phyloP scores from a whole-genome alignment of 108 stramenopile genomes.

The Nannochloropsis oceanica region DNA sequence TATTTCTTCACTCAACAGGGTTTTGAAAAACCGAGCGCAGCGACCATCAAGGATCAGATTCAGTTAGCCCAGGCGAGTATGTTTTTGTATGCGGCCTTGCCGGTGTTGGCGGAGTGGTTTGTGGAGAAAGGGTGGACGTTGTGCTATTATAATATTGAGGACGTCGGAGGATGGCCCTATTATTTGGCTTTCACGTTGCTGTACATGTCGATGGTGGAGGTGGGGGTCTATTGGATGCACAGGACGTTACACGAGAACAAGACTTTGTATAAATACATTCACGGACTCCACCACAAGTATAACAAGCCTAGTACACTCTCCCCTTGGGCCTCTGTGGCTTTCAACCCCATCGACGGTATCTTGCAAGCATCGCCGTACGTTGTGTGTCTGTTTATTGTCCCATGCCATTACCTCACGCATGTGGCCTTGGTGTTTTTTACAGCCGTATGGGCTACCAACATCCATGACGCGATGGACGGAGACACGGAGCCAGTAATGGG shows the following conservation, averaged over 20 bases:
- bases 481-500: slow-evolving; percentile 75
- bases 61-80: slow-evolving; percentile 49
- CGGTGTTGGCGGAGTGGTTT: slow-evolving; percentile 58
- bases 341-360: slow-evolving; percentile 70
- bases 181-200: slow-evolving; percentile 42
- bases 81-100: slow-evolving; percentile 54
- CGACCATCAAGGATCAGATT: slow-evolving; percentile 59
- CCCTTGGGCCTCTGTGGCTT: slow-evolving; percentile 72
- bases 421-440: slow-evolving; percentile 60
- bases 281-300: slow-evolving; percentile 52
- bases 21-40: slow-evolving; percentile 3
- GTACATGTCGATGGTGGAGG: slow-evolving; percentile 57
- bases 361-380: slow-evolving; percentile 69
- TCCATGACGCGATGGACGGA: slow-evolving; percentile 71
- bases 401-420: slow-evolving; percentile 71
- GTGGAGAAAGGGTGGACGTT: slow-evolving; percentile 57
- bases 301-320: slow-evolving; percentile 62
- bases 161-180: slow-evolving; percentile 53
- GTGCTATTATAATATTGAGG: slow-evolving; percentile 49
- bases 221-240: slow-evolving; percentile 68
- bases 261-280: slow-evolving; percentile 64
- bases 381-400: slow-evolving; percentile 44
- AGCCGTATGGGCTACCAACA: slow-evolving; percentile 75
- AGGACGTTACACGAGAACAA: slow-evolving; percentile 73
- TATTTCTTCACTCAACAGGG: neutral